Base-by-base conservation (phyloP, 1,139 yeast species). In the Yueomyces sp. region DNA sequence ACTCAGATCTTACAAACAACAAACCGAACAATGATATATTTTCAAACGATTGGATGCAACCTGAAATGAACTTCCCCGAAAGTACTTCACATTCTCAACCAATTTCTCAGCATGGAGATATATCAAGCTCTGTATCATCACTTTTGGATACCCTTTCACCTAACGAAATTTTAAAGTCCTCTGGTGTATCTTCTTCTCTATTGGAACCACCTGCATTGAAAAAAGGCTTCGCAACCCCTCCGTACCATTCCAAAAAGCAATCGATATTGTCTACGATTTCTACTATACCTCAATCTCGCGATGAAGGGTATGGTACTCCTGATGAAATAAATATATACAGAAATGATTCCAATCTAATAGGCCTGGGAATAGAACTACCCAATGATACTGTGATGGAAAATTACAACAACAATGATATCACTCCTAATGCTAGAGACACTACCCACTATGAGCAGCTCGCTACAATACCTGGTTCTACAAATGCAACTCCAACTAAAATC, bases 381-480 rank as follows among this genome's bases (percentile, higher is more conserved):
- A 45, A 44, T 28, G 39, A 19, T 19, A 29, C 6, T 29, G 9
- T 8, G 6, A 6, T 8, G 9, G 6, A 29, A 6, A 8, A 6
- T 29, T 6, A 6, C 31, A 8, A 29, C 6, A 6, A 6, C 6
- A 29, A 29, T 29, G 31, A 29, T 6, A 29, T 29, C 39, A 12
- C 36, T 46, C 11, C 26, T 46, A 9, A 45, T 44, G 6, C 31
- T 46, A 29, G 49, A 46, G 4, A 46, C 43, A 26, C 27, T 5
- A 33, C 35, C n/a, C n/a, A 5, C n/a, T 36, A 19, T 26, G 28
- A 25, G 25, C 12, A 7, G 29, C 31, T 54, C 40, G 57, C 59
- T 2, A 44, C 56, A 27, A 54, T 54, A 25, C 53, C 53, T 3
- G 57, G 57, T 25, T 53, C 57, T 3, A 44, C 45, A 9, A 46